Percentiles rank a stretch among this genome's conserved stretches.
phyloP scores from a whole-genome alignment of 805 yeast species.

The Candida gorgasii region DNA sequence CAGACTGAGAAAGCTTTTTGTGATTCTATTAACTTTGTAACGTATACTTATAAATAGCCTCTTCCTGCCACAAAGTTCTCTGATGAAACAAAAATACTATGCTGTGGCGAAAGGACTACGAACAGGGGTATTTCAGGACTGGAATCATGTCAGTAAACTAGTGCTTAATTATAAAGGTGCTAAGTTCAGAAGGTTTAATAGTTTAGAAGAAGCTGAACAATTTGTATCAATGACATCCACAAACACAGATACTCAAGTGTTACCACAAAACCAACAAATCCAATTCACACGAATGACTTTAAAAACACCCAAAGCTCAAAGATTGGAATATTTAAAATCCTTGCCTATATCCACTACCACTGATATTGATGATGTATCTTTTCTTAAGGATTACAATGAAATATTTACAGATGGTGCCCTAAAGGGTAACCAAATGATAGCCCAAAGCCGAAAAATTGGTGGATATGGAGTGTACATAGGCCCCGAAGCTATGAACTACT shows the following conservation, averaged over 20 bases:
- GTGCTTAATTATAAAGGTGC: constrained; percentile 62
- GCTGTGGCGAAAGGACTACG: constrained; percentile 40
- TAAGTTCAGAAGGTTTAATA: constrained; percentile 53
- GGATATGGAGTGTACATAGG: constrained; percentile 71
- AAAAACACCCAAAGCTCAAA: not conserved
- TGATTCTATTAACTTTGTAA: too few species aligned
- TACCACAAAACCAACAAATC: too few species aligned
- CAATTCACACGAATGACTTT: too few species aligned
- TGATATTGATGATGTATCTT: not conserved
- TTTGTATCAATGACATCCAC: constrained; percentile 26
- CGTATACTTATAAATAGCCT: not conserved
- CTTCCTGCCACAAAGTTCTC: not conserved
- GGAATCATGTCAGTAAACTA: constrained; percentile 58
- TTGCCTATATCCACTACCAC: not conserved
- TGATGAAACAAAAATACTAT: constrained; percentile 27
- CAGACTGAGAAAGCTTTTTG: not conserved
- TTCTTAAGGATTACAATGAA: not conserved
- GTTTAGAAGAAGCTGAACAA: constrained; percentile 48
- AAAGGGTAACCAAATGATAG: not conserved
- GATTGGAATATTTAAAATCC: not conserved
- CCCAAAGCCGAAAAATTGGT: constrained; percentile 11
- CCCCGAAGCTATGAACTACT: constrained; percentile 50
- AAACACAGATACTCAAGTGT: not conserved
- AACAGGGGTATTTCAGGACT: constrained; percentile 56
- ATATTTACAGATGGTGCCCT: not conserved